Base-by-base conservation (phyloP, 1,139 yeast genomes). In the Geotrichum citri-aurantii region DNA sequence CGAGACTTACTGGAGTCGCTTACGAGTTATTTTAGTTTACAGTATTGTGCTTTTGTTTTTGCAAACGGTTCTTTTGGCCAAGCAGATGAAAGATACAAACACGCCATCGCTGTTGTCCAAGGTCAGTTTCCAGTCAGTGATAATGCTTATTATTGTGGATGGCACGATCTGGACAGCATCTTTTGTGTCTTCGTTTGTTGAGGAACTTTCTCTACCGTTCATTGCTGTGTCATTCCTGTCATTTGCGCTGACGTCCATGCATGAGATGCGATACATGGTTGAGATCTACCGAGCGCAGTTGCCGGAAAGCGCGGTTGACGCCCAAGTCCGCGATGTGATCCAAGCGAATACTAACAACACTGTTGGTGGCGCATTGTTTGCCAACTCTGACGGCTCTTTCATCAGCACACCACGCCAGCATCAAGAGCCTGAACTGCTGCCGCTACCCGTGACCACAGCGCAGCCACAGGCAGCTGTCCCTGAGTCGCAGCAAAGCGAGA, bases 61-160 rank as follows among this genome's bases (percentile, higher is more conserved):
- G 0, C 86, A 84, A 64, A 77, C 82, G 1, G 71, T 79, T 56
- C 66, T 83, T 10, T 69, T 82, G 14, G 76, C 83, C 58, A 77
- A 83, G 56, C 97, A 91, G 70, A 85, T 88, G 83, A 81, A 83
- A 59, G 75, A 76, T 40, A 81, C 89, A 1, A 82, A 80, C 64
- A 88, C 97, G 0, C 97, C 96, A 0, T 90, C 96, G 0, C 85
- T 87, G 11, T 79, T 88, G 50, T 83, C 86, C 48, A 77, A 88
- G 61, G 79, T 91, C 33, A 84, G 90, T 14, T 84, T 83, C 63
- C 85, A 85, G 77, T 73, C 85, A 0, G 73, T 85, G 19, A 77
- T 81, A 12, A 70, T 81, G 61, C 78, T 83, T 71, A 79, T 84
- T 58, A 65, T 83, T 54, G 79, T 81, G 12, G 97, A 91, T 71